Base-by-base conservation (phyloP, 345 rosid genomes). In the Linum tenue region DNA sequence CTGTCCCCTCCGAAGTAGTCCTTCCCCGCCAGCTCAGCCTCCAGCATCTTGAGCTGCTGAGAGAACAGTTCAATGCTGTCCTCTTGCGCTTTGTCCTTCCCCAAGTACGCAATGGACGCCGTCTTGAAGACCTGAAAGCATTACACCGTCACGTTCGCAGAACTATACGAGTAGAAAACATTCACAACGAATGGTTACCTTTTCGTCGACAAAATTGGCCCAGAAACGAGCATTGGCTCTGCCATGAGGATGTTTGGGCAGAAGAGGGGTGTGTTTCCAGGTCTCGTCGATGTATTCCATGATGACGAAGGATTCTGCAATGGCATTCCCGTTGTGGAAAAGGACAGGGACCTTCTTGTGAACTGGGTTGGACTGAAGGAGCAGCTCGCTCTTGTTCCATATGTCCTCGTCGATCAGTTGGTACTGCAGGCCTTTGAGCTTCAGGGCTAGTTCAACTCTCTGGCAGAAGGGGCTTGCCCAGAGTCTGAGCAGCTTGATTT, bases 151-250 rank as follows among this genome's bases (percentile, higher is more conserved):
- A 57, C 1, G n/a, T 4, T 7, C 36, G 9, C 4, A 39, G 56
- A 41, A 56, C 31, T 22, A 22, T 22, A 37, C 12, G 42, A n/a
- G 39, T 14, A 48, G 37, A 8, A 16, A 9, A n/a, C 31, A 22
- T 22, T 22, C 31, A 22, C 31, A 22, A 22, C 31, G 14, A 43
- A 17, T 14, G 9, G 39, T 31, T 3, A 76, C 85, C 76, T 69
- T 70, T 39, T 68, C 74, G 3, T 76, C 78, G 0, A 59, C 76
- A 39, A 75, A 73, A 50, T 62, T 66, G 48, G 80, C 75, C 85
- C 81, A 82, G 36, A 79, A 79, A 15, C 83, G 76, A 4, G 76
- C 75, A 55, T 2, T 44, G 67, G 79, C 81, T 65, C 78, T 70
- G 37, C 64, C 65, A 37, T 58, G 39, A 68, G 83, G 83, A 72